These are phyloP conservation scores for Blastobotrys parvus DNA, from an alignment of 805 yeast species.

Conservation along the genomic window DNA sequence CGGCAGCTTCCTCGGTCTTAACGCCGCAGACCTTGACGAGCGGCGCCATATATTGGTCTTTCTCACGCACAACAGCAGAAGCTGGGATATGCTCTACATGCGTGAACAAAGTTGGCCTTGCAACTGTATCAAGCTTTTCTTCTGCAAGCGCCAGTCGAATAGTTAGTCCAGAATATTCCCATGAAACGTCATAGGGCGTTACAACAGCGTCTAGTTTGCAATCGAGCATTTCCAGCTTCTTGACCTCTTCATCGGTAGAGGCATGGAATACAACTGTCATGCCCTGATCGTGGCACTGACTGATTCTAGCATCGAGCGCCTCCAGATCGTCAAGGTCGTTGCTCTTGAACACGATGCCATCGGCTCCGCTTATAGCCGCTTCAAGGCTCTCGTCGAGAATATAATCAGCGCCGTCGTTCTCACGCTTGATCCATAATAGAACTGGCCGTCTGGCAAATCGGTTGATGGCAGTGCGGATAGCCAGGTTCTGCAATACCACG, in stretches of 20 bases:
- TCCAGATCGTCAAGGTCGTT: conserved; percentile 5
- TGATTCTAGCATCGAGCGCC: neutral
- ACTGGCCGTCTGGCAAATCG: conserved; percentile 14
- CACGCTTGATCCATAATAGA: conserved; percentile 12
- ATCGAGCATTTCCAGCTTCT: neutral
- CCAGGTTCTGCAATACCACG: conserved; percentile 16
- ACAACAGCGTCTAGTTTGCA: conserved; percentile 8
- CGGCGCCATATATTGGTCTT: conserved; percentile 15
- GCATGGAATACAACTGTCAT: conserved; percentile 3
- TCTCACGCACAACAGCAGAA: neutral
- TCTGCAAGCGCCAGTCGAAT: neutral
- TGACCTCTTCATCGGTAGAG: neutral
- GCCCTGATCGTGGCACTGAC: conserved; percentile 5
- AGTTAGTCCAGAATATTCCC: neutral
- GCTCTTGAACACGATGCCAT: conserved; percentile 12
- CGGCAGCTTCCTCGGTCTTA: conserved; percentile 57
- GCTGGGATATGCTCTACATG: conserved; percentile 1
- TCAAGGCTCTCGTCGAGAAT: conserved; percentile 17
- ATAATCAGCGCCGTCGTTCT: conserved; percentile 7
- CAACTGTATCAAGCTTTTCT: neutral
- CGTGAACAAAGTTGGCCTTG: neutral
- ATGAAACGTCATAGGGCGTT: conserved; percentile 2
- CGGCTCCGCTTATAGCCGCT: conserved; percentile 16
- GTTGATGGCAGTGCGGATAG: conserved; percentile 12
- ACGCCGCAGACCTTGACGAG: conserved; percentile 86